Percentiles rank a stretch among this genome's conserved stretches.
Conservation (phyloP, 495 filamentous ascomycete genomes). For the Daldinia vernicosa region DNA sequence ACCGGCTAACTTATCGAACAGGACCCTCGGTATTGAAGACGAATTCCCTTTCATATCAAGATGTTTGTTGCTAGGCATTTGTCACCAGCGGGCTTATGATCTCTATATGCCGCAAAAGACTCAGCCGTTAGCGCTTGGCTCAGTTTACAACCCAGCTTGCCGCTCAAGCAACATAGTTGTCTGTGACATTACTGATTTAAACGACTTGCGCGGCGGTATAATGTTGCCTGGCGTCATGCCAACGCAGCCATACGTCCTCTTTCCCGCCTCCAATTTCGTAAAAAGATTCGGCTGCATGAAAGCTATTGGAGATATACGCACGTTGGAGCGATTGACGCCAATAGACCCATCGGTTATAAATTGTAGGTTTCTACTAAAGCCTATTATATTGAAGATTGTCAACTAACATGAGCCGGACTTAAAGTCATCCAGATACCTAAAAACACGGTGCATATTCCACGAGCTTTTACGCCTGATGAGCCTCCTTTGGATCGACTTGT, state of each 20-base stretch:
- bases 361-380: not conserved
- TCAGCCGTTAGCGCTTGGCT: not conserved
- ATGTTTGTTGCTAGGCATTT: not conserved
- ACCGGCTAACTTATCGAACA: not conserved
- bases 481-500: not conserved
- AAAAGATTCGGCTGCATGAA: not conserved
- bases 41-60: not conserved
- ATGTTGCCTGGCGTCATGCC: not conserved
- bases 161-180: not conserved
- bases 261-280: not conserved
- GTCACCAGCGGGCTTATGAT: not conserved
- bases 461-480: not conserved
- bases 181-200: not conserved
- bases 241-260: not conserved
- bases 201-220: not conserved
- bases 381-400: not conserved
- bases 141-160: not conserved
- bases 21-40: not conserved
- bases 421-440: not conserved
- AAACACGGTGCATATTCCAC: not conserved
- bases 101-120: not conserved
- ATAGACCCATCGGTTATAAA: not conserved
- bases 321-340: not conserved
- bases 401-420: not conserved
- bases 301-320: not conserved